Evolutionary conservation across 2,329 filamentous ascomycete genomes (phyloP).

Genomic region (Stagonosporopsis vannaccii): DNA sequence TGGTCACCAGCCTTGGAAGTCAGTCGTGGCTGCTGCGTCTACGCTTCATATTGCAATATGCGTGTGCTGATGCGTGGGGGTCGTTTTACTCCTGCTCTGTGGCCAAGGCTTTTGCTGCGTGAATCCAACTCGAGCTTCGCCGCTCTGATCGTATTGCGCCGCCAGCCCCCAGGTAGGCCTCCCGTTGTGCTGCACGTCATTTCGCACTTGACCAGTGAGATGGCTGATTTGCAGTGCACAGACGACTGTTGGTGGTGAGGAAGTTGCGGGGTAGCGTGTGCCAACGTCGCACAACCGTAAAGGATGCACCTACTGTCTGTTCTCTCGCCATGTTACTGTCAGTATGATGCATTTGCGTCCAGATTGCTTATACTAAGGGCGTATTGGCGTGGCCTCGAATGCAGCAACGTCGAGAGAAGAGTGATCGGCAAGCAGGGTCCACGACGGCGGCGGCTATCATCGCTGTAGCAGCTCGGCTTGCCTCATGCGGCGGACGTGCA

Average conservation of each 20-base stretch:
- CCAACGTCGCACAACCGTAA: slow-evolving; percentile 19
- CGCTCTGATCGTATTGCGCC: slow-evolving; percentile 13
- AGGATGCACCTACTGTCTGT: slow-evolving; percentile 3
- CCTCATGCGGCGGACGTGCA: slow-evolving; percentile 18
- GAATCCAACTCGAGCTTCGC: not conserved
- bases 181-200: slow-evolving; percentile 18
- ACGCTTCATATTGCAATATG: not conserved
- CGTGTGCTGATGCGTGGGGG: slow-evolving; percentile 21
- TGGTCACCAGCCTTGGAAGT: not conserved
- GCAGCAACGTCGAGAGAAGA: slow-evolving; percentile 9
- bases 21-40: not conserved
- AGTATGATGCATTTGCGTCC: too few relatives aligned
- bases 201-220: slow-evolving; percentile 9
- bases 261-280: slow-evolving; percentile 32
- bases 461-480: slow-evolving; percentile 25
- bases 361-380: not conserved
- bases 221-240: slow-evolving; percentile 17
- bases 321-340: not conserved
- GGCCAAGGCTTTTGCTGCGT: not conserved
- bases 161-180: slow-evolving; percentile 4
- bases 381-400: not conserved
- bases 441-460: slow-evolving; percentile 26
- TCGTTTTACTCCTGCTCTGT: not conserved
- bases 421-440: slow-evolving; percentile 16
- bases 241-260: slow-evolving; percentile 13